phyloP scores from a whole-genome alignment of 164 flowering plant genomes.

The Aristolochia contorta region DNA sequence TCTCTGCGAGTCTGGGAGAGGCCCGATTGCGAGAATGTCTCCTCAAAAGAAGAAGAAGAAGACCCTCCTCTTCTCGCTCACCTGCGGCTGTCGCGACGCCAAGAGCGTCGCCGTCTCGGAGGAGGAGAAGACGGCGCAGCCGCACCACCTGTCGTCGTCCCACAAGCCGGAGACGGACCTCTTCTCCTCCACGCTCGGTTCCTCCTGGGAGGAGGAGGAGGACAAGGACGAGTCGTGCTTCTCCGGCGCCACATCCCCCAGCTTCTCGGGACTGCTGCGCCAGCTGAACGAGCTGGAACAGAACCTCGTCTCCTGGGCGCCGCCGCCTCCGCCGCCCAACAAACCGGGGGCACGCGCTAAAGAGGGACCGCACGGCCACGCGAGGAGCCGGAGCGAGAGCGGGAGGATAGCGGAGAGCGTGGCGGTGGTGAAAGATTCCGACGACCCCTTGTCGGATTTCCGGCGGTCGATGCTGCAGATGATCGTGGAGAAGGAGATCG shows the following conservation, averaged over 20 bases:
- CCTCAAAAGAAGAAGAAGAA: constrained; percentile 7
- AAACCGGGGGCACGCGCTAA: too few relatives aligned
- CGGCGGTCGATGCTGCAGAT: constrained; percentile 15
- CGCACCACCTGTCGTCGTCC: background rate
- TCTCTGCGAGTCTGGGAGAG: too few relatives aligned
- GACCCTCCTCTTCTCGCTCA: constrained; percentile 6
- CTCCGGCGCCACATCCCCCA: background rate
- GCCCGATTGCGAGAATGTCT: background rate
- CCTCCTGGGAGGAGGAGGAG: constrained; percentile 3
- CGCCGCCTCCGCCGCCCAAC: too few relatives aligned
- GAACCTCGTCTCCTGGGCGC: constrained; percentile 6
- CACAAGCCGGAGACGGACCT: background rate
- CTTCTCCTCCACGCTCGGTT: constrained; percentile 5
- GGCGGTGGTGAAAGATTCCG: constrained; percentile 16
- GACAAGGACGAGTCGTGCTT: constrained; percentile 1
- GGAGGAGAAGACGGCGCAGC: background rate
- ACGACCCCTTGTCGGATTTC: constrained; percentile 15
- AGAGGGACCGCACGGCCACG: background rate
- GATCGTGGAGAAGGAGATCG: constrained; percentile 19
- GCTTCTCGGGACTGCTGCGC: constrained; percentile 13
- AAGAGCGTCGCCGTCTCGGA: constrained; percentile 9
- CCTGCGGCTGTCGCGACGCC: constrained; percentile 13
- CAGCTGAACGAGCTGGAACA: constrained; percentile 17
- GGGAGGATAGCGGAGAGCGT: constrained; percentile 10
- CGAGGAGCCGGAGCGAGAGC: constrained; percentile 4